These are phyloP conservation scores for Silybum marianum DNA, from an alignment of 129 eudicot species.

Conservation along the genomic window DNA sequence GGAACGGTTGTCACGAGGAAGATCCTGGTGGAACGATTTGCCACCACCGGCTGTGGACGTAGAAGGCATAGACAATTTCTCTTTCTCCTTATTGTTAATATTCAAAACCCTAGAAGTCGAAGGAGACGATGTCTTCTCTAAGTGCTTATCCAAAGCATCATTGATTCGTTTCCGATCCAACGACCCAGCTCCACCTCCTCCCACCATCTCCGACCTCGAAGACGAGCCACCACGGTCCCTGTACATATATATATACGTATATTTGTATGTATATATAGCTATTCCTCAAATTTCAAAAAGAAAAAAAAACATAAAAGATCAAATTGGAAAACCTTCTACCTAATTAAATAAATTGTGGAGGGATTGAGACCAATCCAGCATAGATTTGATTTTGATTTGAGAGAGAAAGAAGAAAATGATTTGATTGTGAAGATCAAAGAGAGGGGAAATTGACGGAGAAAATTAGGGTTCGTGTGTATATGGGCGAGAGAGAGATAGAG, in stretches of 20 bases:
- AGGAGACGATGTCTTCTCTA: constrained; percentile 62
- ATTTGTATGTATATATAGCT: constrained; percentile 24
- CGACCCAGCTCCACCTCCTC: constrained; percentile 39
- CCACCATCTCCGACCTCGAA: constrained; percentile 52
- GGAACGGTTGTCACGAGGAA: constrained; percentile 38
- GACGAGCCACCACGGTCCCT: constrained; percentile 55
- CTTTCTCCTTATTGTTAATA: constrained; percentile 47
- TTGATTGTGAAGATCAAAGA: constrained; percentile 4
- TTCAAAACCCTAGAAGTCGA: constrained; percentile 59
- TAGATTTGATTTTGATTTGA: constrained; percentile 16
- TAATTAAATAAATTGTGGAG: constrained; percentile 17
- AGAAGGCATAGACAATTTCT: constrained; percentile 47
- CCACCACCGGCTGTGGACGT: constrained; percentile 49
- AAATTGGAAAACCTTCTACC: background rate
- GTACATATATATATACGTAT: constrained; percentile 36
- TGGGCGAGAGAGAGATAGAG: constrained; percentile 18
- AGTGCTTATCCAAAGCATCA: constrained; percentile 79
- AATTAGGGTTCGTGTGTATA: constrained; percentile 39
- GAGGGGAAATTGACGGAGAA: constrained; percentile 23
- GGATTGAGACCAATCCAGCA: constrained; percentile 15
- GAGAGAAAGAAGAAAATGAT: background rate
- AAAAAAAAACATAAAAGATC: background rate
- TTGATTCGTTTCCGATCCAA: constrained; percentile 84
- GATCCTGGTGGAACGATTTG: constrained; percentile 32
- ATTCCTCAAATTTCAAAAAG: background rate